Evolutionary conservation across 176 grass and related monocot genomes (phyloP), one percentile per base, ranked within the genome.

Genomic region (Eleusine coracana): DNA sequence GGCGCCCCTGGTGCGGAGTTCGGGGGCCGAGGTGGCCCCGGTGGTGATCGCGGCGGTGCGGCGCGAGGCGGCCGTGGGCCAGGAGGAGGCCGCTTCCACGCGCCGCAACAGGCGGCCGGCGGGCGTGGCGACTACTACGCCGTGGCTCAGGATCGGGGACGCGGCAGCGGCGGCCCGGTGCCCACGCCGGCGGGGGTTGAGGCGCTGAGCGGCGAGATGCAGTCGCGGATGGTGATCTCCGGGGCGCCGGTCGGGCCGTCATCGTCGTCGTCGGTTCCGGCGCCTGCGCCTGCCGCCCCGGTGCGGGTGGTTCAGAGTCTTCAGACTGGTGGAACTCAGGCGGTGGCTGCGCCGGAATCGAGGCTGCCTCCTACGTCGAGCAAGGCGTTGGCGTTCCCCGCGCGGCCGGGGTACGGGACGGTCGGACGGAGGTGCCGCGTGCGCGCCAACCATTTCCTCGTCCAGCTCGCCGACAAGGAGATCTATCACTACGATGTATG

Each of bases 371-470:
- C 92, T 0, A 44, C 9, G 37, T 92, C 89, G 17, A 94, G 59
- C 77, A 87, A 80, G 77, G 76, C 68, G 0, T 14, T 92, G 12
- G 55, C 17, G 15, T 81, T 73, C 58, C 87, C 90, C 3, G 14
- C 31, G 18, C 58, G 90, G 16, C 93, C 90, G 0, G 87, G 82
- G 14, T 84, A 83, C 29, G 85, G 93, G 6, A 80, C 5, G 14
- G 5, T 50, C 12, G 87, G 93, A 9, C 58, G 3, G 39, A n/a
- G 0, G 68, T 92, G 87, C 25, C 20, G 80, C 1, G 84, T 92
- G 0, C 78, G 69, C 23, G 85, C 92, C 6, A 95, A 95, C 46
- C 92, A 95, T 69, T 95, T 92, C 10, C 85, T 95, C 0, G 93
- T 84, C 0, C 81, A 88, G 25, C 7, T 85, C 23, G 75, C 78